Evolutionary conservation across 768 basidiomycete genomes (phyloP).

Genomic region (Calocera cornea): DNA sequence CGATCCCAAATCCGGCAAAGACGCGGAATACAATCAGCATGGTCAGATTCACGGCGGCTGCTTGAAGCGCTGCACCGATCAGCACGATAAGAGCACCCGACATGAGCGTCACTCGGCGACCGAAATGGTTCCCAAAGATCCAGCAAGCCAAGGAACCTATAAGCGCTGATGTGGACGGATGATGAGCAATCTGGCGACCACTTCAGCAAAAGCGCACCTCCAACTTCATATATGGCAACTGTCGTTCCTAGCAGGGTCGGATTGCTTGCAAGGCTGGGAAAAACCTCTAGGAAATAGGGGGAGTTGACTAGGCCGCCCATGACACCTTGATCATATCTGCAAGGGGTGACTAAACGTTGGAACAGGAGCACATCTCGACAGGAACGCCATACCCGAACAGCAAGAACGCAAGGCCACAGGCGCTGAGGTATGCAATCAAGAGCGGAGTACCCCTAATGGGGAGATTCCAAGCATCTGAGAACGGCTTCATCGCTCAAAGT

Average conservation of each 20-base stretch:
- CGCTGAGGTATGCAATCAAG: too few species aligned
- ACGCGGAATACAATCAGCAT: not conserved
- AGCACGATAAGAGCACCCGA: not conserved
- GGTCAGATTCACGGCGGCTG: not conserved
- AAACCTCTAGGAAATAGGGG: not conserved
- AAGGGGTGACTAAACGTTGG: not conserved
- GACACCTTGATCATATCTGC: not conserved
- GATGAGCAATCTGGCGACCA: too few species aligned
- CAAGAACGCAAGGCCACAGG: too few species aligned
- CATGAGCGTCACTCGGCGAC: not conserved
- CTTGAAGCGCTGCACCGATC: not conserved
- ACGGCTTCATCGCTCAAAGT: too few species aligned
- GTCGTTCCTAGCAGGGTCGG: not conserved
- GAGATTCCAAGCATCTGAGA: too few species aligned
- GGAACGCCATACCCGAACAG: too few species aligned
- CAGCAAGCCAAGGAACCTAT: not conserved
- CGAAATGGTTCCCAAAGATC: not conserved
- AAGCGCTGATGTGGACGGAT: not conserved
- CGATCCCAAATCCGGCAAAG: not conserved
- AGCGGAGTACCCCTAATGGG: too few species aligned
- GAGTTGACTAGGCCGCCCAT: not conserved
- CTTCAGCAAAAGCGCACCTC: not conserved
- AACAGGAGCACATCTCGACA: too few species aligned
- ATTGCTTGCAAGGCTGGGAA: not conserved
- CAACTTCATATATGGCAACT: not conserved